A percentile compares a stretch with the other conserved stretches of the same genome.
phyloP scores from a whole-genome alignment of 108 stramenopile species.

The Fragilariopsis cylindrus region DNA sequence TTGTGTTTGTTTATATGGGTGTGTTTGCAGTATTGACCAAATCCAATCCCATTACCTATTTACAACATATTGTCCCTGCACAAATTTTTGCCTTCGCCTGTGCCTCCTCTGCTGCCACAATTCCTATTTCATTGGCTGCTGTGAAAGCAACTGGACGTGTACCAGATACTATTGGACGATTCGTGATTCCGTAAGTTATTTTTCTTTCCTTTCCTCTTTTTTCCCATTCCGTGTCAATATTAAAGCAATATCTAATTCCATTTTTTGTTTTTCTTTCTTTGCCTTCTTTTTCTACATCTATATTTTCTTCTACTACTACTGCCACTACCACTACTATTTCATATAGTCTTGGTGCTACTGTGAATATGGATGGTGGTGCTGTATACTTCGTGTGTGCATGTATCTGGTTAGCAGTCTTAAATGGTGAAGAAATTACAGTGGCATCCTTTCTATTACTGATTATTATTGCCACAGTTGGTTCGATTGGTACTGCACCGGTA shows the following conservation, averaged over 20 bases:
- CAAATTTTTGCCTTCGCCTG: constrained; percentile 31
- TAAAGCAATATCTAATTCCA: no score
- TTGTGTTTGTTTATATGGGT: constrained; percentile 31
- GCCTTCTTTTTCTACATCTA: no score
- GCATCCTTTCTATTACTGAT: constrained; percentile 25
- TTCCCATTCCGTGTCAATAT: no score
- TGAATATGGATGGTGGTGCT: constrained; percentile 42
- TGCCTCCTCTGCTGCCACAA: constrained; percentile 40
- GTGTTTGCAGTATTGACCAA: constrained; percentile 23
- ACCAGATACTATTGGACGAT: constrained; percentile 27
- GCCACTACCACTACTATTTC: no score
- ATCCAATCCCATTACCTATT: constrained; percentile 30
- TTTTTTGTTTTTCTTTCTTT: no score
- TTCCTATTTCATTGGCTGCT: constrained; percentile 31
- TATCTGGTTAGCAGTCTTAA: constrained; percentile 35
- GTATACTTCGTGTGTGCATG: constrained; percentile 31
- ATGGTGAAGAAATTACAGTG: constrained; percentile 29
- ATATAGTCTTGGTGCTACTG: constrained; percentile 30
- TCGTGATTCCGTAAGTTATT: constrained; percentile 5
- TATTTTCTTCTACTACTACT: no score
- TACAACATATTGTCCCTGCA: constrained; percentile 21
- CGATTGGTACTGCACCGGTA: constrained; percentile 37
- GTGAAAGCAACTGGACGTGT: constrained; percentile 26
- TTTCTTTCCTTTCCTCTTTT: no score
- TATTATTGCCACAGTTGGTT: constrained; percentile 32